Evolutionary conservation across 148 eudicot species (phyloP).

Genomic region (Chenopodium suecicum): DNA sequence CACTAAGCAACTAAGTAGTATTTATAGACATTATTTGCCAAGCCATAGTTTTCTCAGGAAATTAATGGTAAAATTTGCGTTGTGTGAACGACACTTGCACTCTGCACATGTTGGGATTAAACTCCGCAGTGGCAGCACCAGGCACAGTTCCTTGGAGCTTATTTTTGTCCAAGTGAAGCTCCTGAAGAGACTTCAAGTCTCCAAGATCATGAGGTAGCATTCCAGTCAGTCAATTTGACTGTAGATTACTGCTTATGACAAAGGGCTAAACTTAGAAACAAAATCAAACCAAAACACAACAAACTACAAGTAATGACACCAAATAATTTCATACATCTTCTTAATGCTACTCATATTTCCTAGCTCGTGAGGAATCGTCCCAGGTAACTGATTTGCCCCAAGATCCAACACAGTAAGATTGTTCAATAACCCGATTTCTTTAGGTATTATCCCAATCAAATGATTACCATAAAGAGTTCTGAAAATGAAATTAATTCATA

Average conservation of each 20-base stretch:
- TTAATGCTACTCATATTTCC: constrained; percentile 58
- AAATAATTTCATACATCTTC: constrained; percentile 55
- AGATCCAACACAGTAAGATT: constrained; percentile 74
- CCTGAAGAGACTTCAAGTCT: constrained; percentile 60
- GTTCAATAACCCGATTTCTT: constrained; percentile 66
- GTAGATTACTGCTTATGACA: constrained; percentile 52
- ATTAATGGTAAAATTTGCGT: not conserved
- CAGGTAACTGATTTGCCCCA: constrained; percentile 66
- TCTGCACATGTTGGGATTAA: constrained; percentile 35
- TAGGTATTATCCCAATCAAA: constrained; percentile 79
- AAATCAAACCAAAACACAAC: not conserved
- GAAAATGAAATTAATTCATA: constrained; percentile 12
- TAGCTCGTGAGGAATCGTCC: constrained; percentile 73
- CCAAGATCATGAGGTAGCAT: constrained; percentile 66
- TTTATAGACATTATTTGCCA: too few relatives aligned
- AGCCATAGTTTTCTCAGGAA: too few relatives aligned
- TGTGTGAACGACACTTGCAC: constrained; percentile 46
- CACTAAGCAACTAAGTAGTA: too few relatives aligned
- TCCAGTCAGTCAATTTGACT: constrained; percentile 80
- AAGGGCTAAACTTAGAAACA: constrained; percentile 6
- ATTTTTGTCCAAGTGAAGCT: constrained; percentile 78
- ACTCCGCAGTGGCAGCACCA: constrained; percentile 36
- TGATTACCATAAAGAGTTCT: constrained; percentile 78
- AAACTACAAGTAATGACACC: constrained; percentile 4
- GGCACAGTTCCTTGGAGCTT: constrained; percentile 76